A percentile compares a stretch with the other conserved stretches of the same genome.
Evolutionary conservation across 75 land plant genomes (phyloP).

Genomic region (Ceratopteris richardii): DNA sequence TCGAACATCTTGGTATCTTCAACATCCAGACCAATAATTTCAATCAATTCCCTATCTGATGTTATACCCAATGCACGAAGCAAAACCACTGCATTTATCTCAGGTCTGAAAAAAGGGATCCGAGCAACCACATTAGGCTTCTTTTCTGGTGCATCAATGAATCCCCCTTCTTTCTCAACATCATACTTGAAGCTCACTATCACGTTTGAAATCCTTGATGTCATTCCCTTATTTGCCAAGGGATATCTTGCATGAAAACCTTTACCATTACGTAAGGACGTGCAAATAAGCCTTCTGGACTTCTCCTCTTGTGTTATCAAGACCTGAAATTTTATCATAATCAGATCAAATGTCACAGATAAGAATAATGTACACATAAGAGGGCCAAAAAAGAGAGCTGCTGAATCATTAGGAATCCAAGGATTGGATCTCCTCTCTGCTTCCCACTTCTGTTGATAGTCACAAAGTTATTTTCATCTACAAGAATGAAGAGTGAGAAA

Average conservation of each 20-base stretch:
- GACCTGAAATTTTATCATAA: slow-evolving; percentile 26
- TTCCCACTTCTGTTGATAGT: no score
- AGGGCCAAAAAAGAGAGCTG: no score
- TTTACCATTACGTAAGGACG: neutral
- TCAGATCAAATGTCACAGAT: no score
- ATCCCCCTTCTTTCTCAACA: neutral
- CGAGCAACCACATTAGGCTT: neutral
- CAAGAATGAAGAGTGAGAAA: no score
- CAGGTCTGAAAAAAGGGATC: slow-evolving; percentile 2
- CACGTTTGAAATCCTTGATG: neutral
- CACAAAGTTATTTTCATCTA: no score
- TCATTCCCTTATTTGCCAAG: neutral
- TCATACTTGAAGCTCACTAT: neutral
- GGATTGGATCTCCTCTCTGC: no score
- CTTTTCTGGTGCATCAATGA: neutral
- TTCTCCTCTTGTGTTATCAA: slow-evolving; percentile 76
- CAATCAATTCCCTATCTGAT: slow-evolving; percentile 58
- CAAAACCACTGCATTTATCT: slow-evolving; percentile 41
- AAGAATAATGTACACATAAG: no score
- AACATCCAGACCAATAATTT: slow-evolving; percentile 40
- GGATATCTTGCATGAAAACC: neutral
- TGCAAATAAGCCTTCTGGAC: slow-evolving; percentile 47
- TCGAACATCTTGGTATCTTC: slow-evolving; percentile 31
- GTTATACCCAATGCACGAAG: slow-evolving; percentile 78
- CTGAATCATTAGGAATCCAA: no score